A percentile compares a stretch with the other conserved stretches of the same genome.
Conservation (phyloP, 2,329 filamentous ascomycete species). For the Aspergillus pseudoviridinutans region DNA sequence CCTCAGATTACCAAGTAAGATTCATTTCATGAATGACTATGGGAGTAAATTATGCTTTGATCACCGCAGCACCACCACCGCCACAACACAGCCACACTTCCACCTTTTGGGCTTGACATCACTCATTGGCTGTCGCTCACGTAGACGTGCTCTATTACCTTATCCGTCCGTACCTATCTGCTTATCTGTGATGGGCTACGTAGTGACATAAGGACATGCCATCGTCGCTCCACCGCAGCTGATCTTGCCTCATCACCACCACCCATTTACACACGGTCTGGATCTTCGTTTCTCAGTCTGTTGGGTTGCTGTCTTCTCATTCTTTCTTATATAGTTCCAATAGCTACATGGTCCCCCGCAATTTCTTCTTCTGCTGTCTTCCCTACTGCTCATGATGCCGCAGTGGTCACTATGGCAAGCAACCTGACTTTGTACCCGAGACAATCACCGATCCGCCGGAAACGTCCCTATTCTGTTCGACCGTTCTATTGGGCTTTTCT, state of each 20-base stretch:
- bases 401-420: constrained; percentile 22
- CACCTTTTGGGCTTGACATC: not conserved
- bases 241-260: not conserved
- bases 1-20: no score
- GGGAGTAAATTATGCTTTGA: no score
- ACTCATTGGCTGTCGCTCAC: not conserved
- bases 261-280: not conserved
- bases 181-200: not conserved
- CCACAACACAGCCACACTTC: not conserved
- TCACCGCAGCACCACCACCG: not conserved
- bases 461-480: constrained; percentile 39
- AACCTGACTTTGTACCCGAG: constrained; percentile 17
- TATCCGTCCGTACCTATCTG: not conserved
- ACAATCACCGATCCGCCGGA: constrained; percentile 19
- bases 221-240: not conserved
- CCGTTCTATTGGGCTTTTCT: constrained; percentile 47
- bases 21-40: not conserved
- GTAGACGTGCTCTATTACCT: not conserved
- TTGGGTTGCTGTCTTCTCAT: not conserved
- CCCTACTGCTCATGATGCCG: constrained; percentile 25
- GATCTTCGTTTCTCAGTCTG: not conserved
- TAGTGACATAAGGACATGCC: not conserved
- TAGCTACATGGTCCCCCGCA: not conserved
- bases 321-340: not conserved
- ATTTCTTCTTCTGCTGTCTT: not conserved